phyloP scores from a whole-genome alignment of 768 basidiomycete species.

The Pholiota molesta region DNA sequence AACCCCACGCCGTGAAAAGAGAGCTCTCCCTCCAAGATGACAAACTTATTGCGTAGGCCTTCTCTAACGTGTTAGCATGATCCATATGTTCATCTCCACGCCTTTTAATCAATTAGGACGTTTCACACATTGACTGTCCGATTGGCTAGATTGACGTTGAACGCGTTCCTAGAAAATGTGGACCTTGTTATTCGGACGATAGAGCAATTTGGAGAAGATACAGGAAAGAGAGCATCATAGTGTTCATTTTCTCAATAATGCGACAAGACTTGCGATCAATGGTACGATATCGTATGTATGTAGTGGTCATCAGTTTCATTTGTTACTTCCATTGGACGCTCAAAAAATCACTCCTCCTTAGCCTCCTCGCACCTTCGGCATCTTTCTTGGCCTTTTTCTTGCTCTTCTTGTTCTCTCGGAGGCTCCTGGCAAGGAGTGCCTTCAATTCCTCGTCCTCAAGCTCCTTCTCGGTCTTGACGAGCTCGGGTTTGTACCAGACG shows the following conservation, averaged over 20 bases:
- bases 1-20: slow-evolving; percentile 78
- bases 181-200: slow-evolving; percentile 86
- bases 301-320: slow-evolving; percentile 3
- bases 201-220: slow-evolving; percentile 76
- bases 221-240: slow-evolving; percentile 36
- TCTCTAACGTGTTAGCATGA: not conserved
- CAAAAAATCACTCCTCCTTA: slow-evolving; percentile 28
- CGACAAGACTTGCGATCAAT: slow-evolving; percentile 10
- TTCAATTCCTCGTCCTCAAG: slow-evolving; percentile 89
- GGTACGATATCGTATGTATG: slow-evolving; percentile 11
- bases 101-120: slow-evolving; percentile 42
- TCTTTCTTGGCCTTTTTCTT: slow-evolving; percentile 77
- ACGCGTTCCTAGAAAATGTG: slow-evolving; percentile 88
- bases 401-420: slow-evolving; percentile 91
- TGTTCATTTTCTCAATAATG: slow-evolving; percentile 8
- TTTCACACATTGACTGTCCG: slow-evolving; percentile 83
- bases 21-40: slow-evolving; percentile 67
- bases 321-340: slow-evolving; percentile 1
- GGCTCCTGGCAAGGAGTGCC: slow-evolving; percentile 70
- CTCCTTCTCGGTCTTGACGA: slow-evolving; percentile 88
- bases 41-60: slow-evolving; percentile 74
- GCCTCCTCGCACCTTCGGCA: slow-evolving; percentile 43
- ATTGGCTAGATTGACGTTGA: slow-evolving; percentile 80
- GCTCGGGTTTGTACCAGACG: slow-evolving; percentile 90
- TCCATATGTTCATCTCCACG: not conserved